Evolutionary conservation across 192 early-diverging fungal genomes (phyloP).

Genomic region (Gryganskiella cystojenkinii): DNA sequence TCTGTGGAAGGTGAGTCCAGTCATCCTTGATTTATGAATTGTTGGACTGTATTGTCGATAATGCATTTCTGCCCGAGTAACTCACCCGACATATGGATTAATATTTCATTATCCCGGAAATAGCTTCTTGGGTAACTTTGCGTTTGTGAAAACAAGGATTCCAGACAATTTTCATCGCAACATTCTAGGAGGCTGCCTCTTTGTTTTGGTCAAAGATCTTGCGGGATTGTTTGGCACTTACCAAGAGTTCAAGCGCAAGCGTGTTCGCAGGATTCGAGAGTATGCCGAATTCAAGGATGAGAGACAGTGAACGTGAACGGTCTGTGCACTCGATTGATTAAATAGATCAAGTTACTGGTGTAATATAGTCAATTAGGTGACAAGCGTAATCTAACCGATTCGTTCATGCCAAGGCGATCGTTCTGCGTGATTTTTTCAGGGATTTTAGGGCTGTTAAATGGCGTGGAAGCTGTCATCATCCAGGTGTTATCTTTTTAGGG

Average conservation of each 20-base stretch:
- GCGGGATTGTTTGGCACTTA: constrained; percentile 68
- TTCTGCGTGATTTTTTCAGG: too few species aligned
- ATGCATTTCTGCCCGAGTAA: too few species aligned
- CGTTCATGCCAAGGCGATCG: too few species aligned
- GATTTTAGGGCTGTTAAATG: too few species aligned
- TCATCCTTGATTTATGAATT: background rate
- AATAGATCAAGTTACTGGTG: too few species aligned
- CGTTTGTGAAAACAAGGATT: constrained; percentile 58
- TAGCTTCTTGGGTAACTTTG: constrained; percentile 58
- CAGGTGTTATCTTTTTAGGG: too few species aligned
- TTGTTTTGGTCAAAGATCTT: constrained; percentile 71
- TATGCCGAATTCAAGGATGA: constrained; percentile 50
- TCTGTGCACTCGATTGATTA: too few species aligned
- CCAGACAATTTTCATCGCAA: constrained; percentile 64
- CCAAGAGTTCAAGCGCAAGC: constrained; percentile 52
- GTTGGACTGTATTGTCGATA: background rate
- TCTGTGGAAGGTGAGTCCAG: constrained; percentile 62
- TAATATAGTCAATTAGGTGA: too few species aligned
- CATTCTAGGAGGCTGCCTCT: constrained; percentile 64
- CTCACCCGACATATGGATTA: too few species aligned
- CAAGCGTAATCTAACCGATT: too few species aligned
- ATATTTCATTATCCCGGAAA: too few species aligned
- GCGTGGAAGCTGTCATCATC: too few species aligned
- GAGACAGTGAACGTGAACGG: background rate
- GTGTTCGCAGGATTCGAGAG: constrained; percentile 48